These are phyloP conservation scores for Penicillium waksmanii DNA, from an alignment of 495 filamentous ascomycete genomes.

Conservation along the genomic window DNA sequence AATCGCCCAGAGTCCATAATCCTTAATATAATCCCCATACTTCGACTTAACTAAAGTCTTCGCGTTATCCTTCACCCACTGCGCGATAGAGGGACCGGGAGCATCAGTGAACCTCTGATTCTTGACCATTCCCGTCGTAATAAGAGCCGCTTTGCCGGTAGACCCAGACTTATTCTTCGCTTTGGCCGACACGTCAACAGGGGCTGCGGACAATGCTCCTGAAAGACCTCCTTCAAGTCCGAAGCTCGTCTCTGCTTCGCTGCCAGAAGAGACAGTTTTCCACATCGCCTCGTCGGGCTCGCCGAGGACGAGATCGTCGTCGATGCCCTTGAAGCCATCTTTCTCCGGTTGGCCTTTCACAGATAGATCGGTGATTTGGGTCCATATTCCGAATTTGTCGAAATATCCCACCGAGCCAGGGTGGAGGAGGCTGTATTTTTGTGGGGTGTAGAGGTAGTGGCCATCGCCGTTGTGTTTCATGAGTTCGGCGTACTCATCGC, in stretches of 20 bases:
- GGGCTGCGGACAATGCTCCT: constrained; percentile 6
- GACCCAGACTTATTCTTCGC: constrained; percentile 15
- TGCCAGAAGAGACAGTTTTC: constrained; percentile 11
- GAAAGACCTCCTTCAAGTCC: constrained; percentile 12
- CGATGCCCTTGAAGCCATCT: constrained; percentile 11
- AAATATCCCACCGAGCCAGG: constrained; percentile 18
- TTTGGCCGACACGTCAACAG: constrained; percentile 17
- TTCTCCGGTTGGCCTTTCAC: constrained; percentile 11
- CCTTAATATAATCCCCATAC: constrained; percentile 8
- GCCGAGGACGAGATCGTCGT: not conserved
- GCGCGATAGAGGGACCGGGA: not conserved
- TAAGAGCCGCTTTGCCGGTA: constrained; percentile 15
- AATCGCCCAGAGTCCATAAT: constrained; percentile 21
- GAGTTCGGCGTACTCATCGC: constrained; percentile 19
- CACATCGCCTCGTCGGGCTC: constrained; percentile 1
- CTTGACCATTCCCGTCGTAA: not conserved
- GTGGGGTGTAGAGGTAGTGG: constrained; percentile 15
- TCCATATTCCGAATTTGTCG: constrained; percentile 14
- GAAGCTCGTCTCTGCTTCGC: constrained; percentile 10
- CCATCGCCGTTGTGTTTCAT: constrained; percentile 15
- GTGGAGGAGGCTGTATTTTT: constrained; percentile 13
- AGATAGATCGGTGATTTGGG: constrained; percentile 18
- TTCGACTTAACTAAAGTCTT: constrained; percentile 8
- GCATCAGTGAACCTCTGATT: constrained; percentile 9
- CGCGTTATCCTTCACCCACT: constrained; percentile 16